Base-by-base conservation (phyloP, 495 filamentous ascomycete genomes). In the Amniculicola lignicola region DNA sequence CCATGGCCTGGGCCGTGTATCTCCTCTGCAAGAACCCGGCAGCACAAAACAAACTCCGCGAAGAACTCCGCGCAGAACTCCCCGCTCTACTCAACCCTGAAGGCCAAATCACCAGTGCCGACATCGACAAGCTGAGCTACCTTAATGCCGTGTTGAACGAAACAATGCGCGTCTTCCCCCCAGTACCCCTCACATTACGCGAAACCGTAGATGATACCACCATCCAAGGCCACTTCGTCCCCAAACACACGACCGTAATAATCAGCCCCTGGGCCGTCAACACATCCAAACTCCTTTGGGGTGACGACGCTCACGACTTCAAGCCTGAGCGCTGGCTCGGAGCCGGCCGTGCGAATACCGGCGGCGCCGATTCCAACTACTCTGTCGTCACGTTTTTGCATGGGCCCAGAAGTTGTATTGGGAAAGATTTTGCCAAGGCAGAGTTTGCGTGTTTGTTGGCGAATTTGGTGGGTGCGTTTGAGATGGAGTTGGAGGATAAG, bases 371-470 rank as follows among this genome's bases (percentile, higher is more conserved):
- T 7, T 66, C 54, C 9, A 74, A 74, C 42, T 75, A 61, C 52
- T 47, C 59, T 11, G 68, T 69, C 25, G 45, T 72, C 47, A 75
- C 73, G 2, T 75, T 75, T 59, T 52, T 75, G 43, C 73, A 75
- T 49, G 73, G 73, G 1, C 73, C 73, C 14, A 80, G 72, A 72
- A 73, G 18, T 65, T 76, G 62, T 70, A 72, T 53, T 77, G 79
- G 64, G 16, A 76, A 81, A 68, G 76, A 76, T 1, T 98, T 98
- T 71, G 87, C 90, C 0, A 86, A 82, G 69, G 75, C 82, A 0
- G 93, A 96, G 75, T 87, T 94, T 67, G 87, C 86, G 6, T 89
- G 82, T 64, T 70, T 96, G 59, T 55, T 98, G 42, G 91, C 89
- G 45, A 77, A 79, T 2, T 77, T 83, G 71, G 81, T 92, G 16